Evolutionary conservation across 306 rosid genomes (phyloP).

Genomic region (cucumber (Cucumis sativus)): DNA sequence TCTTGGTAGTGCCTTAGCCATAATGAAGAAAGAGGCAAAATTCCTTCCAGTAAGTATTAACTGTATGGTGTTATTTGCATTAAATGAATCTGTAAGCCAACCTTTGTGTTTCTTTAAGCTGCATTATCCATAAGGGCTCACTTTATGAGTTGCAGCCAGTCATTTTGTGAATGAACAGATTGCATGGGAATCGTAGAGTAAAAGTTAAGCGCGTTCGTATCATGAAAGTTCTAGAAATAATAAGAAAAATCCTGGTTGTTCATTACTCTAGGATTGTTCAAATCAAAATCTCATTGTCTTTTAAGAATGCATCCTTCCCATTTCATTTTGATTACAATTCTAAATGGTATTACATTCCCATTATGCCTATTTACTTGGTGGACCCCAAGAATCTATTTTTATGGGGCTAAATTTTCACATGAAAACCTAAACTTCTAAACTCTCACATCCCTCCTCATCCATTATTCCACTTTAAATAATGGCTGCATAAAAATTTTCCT

Average conservation of each 20-base stretch:
- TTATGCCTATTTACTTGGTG: not conserved
- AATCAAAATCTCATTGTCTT: not conserved
- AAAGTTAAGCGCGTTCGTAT: not conserved
- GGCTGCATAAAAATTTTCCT: not conserved
- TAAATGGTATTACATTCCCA: not conserved
- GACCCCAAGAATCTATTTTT: not conserved
- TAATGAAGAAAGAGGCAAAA: conserved; percentile 62
- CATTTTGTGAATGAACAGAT: not conserved
- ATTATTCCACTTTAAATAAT: not conserved
- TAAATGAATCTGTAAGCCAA: not conserved
- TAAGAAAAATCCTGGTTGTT: not conserved
- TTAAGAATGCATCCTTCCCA: not conserved
- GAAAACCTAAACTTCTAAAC: not conserved
- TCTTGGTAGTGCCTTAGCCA: conserved; percentile 76
- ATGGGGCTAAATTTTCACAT: not conserved
- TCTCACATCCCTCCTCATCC: not conserved
- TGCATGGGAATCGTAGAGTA: not conserved
- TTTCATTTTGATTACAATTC: not conserved
- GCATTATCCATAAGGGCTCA: not conserved
- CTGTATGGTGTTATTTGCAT: not conserved
- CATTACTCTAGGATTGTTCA: not conserved
- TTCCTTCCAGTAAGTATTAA: conserved; percentile 55
- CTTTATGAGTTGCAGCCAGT: not conserved
- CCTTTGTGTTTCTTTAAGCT: not conserved
- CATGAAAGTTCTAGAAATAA: not conserved